These are phyloP conservation scores for Cnidoscolus chayamansa DNA, from an alignment of 441 rosid species.

Conservation along the genomic window DNA sequence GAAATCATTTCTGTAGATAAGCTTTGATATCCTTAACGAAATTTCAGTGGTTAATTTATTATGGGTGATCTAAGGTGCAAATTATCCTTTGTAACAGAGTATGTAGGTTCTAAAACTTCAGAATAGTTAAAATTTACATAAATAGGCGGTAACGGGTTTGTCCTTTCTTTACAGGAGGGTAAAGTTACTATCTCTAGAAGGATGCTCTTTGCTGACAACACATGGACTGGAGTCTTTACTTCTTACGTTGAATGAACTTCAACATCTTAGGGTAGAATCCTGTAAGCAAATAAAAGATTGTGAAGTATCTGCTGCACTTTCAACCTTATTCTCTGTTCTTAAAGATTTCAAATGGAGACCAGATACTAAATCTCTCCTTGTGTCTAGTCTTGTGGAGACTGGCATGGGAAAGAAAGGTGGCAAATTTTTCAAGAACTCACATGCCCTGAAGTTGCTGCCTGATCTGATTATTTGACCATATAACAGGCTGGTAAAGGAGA, in stretches of 20 bases:
- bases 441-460: conserved; percentile 15
- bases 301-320: conserved; percentile 62
- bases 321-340: conserved; percentile 60
- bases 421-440: conserved; percentile 60
- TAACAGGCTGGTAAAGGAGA: neutral
- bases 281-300: conserved; percentile 63
- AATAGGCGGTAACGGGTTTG: neutral
- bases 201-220: conserved; percentile 71
- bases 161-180: conserved; percentile 50
- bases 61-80: too few relatives aligned
- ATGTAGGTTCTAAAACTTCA: neutral
- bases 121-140: neutral
- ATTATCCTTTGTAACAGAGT: neutral
- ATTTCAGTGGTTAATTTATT: too few relatives aligned
- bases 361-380: conserved; percentile 57
- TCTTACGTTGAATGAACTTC: conserved; percentile 58
- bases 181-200: conserved; percentile 57
- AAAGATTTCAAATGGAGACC: conserved; percentile 88
- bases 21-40: neutral
- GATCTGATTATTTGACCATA: neutral
- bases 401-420: conserved; percentile 78
- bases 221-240: conserved; percentile 67
- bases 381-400: conserved; percentile 57
- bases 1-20: neutral
- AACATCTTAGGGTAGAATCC: conserved; percentile 58